Evolutionary conservation across 1,284 basidiomycete species (phyloP), one percentile per base, ranked within the genome.

Genomic region (Cryptococcus maquisensis): DNA sequence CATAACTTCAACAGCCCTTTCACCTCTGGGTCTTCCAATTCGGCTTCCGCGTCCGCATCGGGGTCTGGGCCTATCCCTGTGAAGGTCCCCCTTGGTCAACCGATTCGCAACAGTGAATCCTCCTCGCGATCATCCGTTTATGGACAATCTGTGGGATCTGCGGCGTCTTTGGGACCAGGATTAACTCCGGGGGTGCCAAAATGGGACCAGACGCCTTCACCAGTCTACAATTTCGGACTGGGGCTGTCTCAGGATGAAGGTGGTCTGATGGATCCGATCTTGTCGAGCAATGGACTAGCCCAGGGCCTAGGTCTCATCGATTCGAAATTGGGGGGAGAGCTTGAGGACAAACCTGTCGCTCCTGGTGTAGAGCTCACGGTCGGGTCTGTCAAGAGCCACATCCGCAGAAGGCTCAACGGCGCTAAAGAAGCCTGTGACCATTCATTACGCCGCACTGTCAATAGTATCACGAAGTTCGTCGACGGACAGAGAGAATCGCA

Each of bases 371-470:
- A 72, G 3, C 56, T 77, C 35, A 74, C 72, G 5, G 61, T 72
- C 7, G 67, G 89, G 43, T 95, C 93, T 66, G 93, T 98, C 58
- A 83, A 90, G 53, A 84, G 91, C 56, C 94, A 98, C 79, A 90
- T 98, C 67, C 90, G 89, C 46, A 85, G 92, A 65, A 87, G 95
- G 52, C 85, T 98, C 73, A 88, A 88, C 74, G 87, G 87, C 1
- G 93, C 95, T 55, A 98, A 98, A 80, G 85, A 88, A 52, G 88
- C 90, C 63, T 98, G 95, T 79, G 93, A 98, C 82, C 88, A 88
- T 77, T 92, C 96, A 69, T 83, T 98, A 12, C 85, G 87, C 69
- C 86, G 90, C 65, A 89, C 97, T 67, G 89, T 95, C 51, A 86
- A 89, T 71, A 89, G 86, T 55, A 93, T 98, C 79, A 95, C 94